These are phyloP conservation scores for Sechiopsis laciniata DNA, from an alignment of 306 rosid genomes.

Conservation along the genomic window DNA sequence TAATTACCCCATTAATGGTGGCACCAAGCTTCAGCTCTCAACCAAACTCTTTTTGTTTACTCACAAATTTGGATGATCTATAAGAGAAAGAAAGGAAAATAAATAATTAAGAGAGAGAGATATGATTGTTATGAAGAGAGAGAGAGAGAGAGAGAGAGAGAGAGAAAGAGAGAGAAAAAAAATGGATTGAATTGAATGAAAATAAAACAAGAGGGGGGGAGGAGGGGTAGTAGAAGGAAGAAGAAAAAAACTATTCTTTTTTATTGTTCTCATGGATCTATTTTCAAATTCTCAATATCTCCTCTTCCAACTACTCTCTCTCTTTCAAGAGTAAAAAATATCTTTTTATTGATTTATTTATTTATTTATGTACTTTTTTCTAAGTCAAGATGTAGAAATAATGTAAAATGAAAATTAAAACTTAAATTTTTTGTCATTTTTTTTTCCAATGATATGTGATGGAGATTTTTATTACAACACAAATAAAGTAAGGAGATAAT, in stretches of 20 bases:
- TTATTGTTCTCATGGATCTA: neutral
- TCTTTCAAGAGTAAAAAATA: conserved; percentile 22
- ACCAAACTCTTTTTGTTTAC: conserved; percentile 25
- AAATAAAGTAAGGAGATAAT: no score
- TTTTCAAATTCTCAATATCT: conserved; percentile 2
- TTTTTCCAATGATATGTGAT: neutral
- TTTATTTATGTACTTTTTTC: neutral
- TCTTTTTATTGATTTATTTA: neutral
- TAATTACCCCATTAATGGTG: conserved; percentile 40
- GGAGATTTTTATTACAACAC: no score
- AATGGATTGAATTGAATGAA: conserved; percentile 43
- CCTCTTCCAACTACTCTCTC: conserved; percentile 17
- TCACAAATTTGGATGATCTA: conserved; percentile 11
- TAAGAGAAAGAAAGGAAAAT: conserved; percentile 24
- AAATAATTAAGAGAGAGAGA: conserved; percentile 22
- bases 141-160: conserved; percentile 16
- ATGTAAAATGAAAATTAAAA: no score
- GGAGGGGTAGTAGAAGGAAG: neutral
- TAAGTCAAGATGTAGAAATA: neutral
- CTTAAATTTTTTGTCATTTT: neutral
- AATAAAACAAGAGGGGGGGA: neutral
- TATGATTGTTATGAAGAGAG: conserved; percentile 17
- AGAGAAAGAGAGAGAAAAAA: neutral
- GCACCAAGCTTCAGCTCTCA: conserved; percentile 36
- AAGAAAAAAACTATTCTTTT: neutral